Conservation (phyloP, 2,329 filamentous ascomycete species). For the Pseudopyricularia cyperi region DNA sequence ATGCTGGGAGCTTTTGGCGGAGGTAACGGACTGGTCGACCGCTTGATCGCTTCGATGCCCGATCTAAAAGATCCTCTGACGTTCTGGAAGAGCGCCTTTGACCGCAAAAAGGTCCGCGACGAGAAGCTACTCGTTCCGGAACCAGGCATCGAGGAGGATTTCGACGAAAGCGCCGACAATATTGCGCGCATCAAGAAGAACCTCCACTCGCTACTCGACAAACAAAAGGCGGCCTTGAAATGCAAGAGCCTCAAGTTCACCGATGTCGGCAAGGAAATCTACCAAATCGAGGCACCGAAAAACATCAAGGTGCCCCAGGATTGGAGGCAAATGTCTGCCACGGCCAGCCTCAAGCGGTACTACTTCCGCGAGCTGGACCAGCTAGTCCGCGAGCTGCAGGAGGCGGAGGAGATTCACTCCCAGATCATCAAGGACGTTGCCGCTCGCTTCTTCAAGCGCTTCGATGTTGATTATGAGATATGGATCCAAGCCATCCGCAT, state of each 20-base stretch:
- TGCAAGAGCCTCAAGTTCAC: constrained; percentile 61
- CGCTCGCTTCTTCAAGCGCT: constrained; percentile 69
- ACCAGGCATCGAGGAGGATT: constrained; percentile 79
- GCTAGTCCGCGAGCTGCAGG: constrained; percentile 77
- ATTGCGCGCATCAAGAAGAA: constrained; percentile 66
- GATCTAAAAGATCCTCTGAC: constrained; percentile 60
- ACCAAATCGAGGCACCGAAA: constrained; percentile 87
- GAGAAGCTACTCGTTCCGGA: constrained; percentile 76
- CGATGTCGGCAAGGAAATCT: constrained; percentile 92
- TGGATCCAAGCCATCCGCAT: constrained; percentile 90
- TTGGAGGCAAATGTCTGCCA: constrained; percentile 97
- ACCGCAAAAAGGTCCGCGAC: constrained; percentile 65
- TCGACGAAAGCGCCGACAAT: constrained; percentile 67
- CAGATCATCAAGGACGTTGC: constrained; percentile 85
- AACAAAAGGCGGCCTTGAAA: constrained; percentile 60
- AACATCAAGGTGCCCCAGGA: constrained; percentile 68
- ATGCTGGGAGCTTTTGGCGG: constrained; percentile 61
- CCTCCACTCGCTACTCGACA: constrained; percentile 57
- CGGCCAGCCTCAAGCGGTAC: constrained; percentile 79
- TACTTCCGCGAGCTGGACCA: constrained; percentile 76
- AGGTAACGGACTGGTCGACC: constrained; percentile 73
- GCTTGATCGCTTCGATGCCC: constrained; percentile 76
- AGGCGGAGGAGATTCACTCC: constrained; percentile 84
- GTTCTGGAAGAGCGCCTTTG: constrained; percentile 87
- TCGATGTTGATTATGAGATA: constrained; percentile 71